Percentiles rank a stretch among this genome's conserved stretches.
These are phyloP conservation scores for Neoascochyta sp. DNA, from an alignment of 2,329 filamentous ascomycete species.

Conservation along the genomic window DNA sequence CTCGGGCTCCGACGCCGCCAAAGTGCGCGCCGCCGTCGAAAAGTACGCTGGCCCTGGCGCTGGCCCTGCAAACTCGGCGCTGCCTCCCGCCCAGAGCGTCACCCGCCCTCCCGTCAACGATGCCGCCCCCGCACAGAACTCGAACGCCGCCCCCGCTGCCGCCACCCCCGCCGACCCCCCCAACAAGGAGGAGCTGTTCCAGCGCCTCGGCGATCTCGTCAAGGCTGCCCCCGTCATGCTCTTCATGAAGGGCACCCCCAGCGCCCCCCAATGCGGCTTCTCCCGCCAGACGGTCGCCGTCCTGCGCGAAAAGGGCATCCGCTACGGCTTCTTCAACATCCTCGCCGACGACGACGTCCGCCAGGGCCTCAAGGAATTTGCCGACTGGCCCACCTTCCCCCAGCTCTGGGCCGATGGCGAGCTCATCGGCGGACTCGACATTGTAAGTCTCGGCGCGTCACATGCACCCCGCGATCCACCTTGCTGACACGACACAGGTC, in stretches of 20 bases:
- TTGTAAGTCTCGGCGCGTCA: constrained; percentile 59
- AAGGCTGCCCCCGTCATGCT: constrained; percentile 97
- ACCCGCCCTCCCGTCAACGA: constrained; percentile 43
- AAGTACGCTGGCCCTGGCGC: constrained; percentile 60
- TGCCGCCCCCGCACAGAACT: constrained; percentile 38
- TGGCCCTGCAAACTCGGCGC: constrained; percentile 35
- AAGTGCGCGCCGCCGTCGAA: constrained; percentile 82
- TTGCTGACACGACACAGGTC: constrained; percentile 55
- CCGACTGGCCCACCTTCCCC: constrained; percentile 98
- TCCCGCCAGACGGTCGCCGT: constrained; percentile 84
- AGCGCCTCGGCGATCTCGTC: constrained; percentile 76
- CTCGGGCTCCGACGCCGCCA: constrained; percentile 82
- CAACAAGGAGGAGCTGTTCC: constrained; percentile 78
- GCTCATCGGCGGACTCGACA: constrained; percentile 89
- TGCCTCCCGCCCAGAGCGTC: constrained; percentile 43
- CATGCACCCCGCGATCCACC: not conserved
- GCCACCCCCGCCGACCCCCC: constrained; percentile 47
- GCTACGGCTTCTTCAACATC: constrained; percentile 99
- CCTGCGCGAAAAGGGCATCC: constrained; percentile 81
- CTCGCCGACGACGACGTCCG: constrained; percentile 94
- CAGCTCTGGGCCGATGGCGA: constrained; percentile 91
- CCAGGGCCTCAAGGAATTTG: constrained; percentile 92
- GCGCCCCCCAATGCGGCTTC: constrained; percentile 85
- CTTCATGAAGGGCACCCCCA: constrained; percentile 97
- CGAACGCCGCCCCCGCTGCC: constrained; percentile 44